phyloP scores from a whole-genome alignment of 1,284 basidiomycete genomes.

The Pascua guehoae region DNA sequence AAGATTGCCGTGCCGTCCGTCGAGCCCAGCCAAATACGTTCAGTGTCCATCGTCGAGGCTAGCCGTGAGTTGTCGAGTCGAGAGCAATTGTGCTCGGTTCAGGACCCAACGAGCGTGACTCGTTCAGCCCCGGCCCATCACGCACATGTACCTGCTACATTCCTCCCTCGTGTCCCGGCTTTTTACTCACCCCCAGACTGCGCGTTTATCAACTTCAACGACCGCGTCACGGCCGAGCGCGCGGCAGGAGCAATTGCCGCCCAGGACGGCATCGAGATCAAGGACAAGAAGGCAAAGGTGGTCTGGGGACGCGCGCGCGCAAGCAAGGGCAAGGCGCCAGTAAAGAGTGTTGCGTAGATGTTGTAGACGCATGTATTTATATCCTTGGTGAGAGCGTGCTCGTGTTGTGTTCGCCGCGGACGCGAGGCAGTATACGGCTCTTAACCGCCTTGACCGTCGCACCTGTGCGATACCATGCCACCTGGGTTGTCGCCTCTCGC shows the following conservation, averaged over 20 bases:
- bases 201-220: conserved; percentile 92
- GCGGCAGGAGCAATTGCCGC: conserved; percentile 78
- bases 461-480: too few relatives aligned
- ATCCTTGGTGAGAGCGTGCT: too few relatives aligned
- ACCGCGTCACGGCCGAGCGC: conserved; percentile 72
- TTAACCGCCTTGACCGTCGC: too few relatives aligned
- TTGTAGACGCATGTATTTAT: background rate
- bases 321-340: conserved; percentile 53
- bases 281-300: conserved; percentile 68
- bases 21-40: conserved; percentile 68
- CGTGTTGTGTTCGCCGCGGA: too few relatives aligned
- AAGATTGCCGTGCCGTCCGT: conserved; percentile 67
- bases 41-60: conserved; percentile 72
- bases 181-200: conserved; percentile 57
- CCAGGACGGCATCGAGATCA: conserved; percentile 73
- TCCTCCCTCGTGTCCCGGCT: too few relatives aligned
- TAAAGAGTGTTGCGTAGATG: conserved; percentile 10
- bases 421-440: too few relatives aligned
- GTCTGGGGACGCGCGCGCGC: conserved; percentile 71
- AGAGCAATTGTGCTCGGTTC: background rate
- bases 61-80: conserved; percentile 41
- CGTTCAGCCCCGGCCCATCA: background rate
- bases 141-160: too few relatives aligned
- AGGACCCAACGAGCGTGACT: background rate
- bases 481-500: too few relatives aligned